phyloP scores from a whole-genome alignment of 495 filamentous ascomycete genomes.

The Pyrenula massariospora region DNA sequence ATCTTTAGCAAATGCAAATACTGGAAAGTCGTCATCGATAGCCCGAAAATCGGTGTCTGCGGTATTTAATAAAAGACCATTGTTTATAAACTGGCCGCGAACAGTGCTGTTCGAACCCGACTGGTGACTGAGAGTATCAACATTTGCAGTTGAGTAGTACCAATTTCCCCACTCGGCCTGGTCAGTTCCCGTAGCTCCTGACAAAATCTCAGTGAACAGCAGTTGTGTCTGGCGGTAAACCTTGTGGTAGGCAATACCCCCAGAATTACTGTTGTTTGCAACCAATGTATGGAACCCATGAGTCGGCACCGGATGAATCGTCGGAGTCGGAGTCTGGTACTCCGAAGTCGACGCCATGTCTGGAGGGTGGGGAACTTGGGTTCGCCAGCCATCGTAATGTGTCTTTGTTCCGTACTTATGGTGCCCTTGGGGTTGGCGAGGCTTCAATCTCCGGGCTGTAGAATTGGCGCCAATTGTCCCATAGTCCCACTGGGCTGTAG shows the following conservation, averaged over 20 bases:
- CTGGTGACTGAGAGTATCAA: constrained; percentile 28
- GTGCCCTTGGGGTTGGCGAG: background rate
- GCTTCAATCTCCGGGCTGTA: background rate
- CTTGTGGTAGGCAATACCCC: constrained; percentile 37
- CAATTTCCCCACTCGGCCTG: constrained; percentile 49
- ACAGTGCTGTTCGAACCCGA: constrained; percentile 36
- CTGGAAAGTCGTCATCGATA: constrained; percentile 39
- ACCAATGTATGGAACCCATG: background rate
- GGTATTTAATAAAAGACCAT: constrained; percentile 31
- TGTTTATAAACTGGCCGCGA: constrained; percentile 30
- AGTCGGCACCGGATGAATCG: background rate
- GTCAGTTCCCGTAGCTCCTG: no score
- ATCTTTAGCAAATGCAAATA: constrained; percentile 41
- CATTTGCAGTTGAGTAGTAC: constrained; percentile 41
- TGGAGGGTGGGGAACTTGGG: background rate
- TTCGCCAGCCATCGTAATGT: background rate
- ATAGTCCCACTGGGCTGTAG: constrained; percentile 42
- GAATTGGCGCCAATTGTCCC: constrained; percentile 17
- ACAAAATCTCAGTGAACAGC: constrained; percentile 38
- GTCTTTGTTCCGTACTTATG: background rate
- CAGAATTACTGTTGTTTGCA: background rate
- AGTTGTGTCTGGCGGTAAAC: constrained; percentile 40
- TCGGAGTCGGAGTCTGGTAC: background rate
- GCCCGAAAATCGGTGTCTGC: constrained; percentile 39
- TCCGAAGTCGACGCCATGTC: background rate